Evolutionary conservation across 2,329 filamentous ascomycete species (phyloP).

Genomic region (Pyricularia sp.): DNA sequence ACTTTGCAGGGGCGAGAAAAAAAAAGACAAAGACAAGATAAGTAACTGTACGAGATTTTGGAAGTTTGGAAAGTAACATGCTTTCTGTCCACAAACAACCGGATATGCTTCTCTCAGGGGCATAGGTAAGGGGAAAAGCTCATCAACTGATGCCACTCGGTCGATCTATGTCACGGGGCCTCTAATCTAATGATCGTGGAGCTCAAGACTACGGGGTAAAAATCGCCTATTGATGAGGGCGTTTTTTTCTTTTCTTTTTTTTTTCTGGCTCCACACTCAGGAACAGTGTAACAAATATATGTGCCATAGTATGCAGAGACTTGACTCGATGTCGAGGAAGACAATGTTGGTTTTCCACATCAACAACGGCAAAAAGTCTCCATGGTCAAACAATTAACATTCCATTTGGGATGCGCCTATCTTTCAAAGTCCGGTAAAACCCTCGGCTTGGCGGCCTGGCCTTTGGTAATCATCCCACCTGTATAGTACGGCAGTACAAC

Average conservation of each 20-base stretch:
- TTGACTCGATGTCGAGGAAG: background rate
- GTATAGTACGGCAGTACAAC: background rate
- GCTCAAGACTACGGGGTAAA: background rate
- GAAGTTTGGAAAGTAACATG: no score
- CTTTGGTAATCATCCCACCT: background rate
- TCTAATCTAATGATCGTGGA: background rate
- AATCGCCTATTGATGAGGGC: no score
- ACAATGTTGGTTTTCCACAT: background rate
- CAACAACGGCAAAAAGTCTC: background rate
- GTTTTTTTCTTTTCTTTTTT: no score
- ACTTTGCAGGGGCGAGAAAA: background rate
- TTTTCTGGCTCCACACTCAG: no score
- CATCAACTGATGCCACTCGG: background rate
- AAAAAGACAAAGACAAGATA: background rate
- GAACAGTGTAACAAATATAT: background rate
- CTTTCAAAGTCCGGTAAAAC: background rate
- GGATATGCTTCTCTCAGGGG: no score
- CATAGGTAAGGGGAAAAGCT: background rate
- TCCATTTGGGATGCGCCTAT: background rate
- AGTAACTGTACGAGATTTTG: no score
- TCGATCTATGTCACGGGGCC: background rate
- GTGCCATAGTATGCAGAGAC: background rate
- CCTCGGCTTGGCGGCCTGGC: background rate
- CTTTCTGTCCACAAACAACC: background rate
- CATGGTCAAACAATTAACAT: background rate